Conservation (phyloP, 768 basidiomycete genomes). For the Artomyces pyxidatus region DNA sequence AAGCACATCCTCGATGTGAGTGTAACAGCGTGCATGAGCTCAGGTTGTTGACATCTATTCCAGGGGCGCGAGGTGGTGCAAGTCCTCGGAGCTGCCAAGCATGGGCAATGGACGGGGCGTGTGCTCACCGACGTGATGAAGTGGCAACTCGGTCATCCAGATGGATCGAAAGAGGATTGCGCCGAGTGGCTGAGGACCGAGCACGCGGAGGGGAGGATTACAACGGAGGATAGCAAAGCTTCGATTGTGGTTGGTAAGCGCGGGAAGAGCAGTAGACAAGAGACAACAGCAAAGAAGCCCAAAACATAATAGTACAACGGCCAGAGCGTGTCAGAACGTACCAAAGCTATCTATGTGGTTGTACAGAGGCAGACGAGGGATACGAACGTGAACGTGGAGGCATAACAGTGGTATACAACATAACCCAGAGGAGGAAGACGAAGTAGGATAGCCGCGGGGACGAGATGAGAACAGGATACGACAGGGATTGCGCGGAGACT, state of each 20-base stretch:
- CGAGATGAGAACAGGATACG: neutral
- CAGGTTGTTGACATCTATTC: neutral
- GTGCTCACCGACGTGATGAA: slow-evolving; percentile 60
- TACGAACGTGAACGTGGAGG: neutral
- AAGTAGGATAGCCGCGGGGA: neutral
- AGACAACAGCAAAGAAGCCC: slow-evolving; percentile 10
- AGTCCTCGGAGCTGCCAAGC: slow-evolving; percentile 42
- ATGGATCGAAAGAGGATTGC: slow-evolving; percentile 59
- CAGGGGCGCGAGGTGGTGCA: slow-evolving; percentile 67
- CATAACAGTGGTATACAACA: neutral
- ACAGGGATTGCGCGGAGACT: no score
- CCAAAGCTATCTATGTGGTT: no score
- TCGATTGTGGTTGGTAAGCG: slow-evolving; percentile 6
- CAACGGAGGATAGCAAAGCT: slow-evolving; percentile 19
- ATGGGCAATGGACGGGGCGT: slow-evolving; percentile 64
- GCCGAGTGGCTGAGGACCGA: slow-evolving; percentile 58
- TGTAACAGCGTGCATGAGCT: neutral
- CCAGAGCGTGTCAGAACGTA: neutral
- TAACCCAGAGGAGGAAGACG: neutral
- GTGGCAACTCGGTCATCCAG: slow-evolving; percentile 82
- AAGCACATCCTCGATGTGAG: slow-evolving; percentile 76
- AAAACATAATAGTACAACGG: neutral
- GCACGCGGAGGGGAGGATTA: slow-evolving; percentile 38
- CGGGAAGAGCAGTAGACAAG: slow-evolving; percentile 5
- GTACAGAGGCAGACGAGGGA: neutral